These are phyloP conservation scores for Castanospermum australe DNA, from an alignment of 306 rosid species.

Conservation along the genomic window DNA sequence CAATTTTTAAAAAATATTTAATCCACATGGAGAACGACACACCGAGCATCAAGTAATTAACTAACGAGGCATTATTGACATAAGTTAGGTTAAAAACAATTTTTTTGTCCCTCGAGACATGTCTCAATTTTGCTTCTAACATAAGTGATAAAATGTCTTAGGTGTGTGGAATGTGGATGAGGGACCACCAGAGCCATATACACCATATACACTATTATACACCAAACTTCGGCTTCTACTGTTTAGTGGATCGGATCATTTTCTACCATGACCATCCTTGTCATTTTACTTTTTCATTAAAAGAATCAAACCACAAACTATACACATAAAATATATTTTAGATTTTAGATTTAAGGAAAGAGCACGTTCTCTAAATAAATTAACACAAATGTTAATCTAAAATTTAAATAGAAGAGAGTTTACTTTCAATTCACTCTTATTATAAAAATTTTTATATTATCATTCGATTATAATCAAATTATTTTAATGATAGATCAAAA, in stretches of 20 bases:
- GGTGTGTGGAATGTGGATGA: too few species aligned
- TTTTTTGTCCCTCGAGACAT: neutral
- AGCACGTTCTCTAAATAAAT: neutral
- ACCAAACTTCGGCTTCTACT: too few species aligned
- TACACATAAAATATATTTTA: neutral
- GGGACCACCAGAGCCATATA: too few species aligned
- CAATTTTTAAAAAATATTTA: neutral
- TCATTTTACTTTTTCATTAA: neutral
- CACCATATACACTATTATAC: too few species aligned
- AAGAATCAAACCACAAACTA: neutral
- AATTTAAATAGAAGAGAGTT: too few species aligned
- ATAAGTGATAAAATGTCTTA: too few species aligned
- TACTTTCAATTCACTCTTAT: too few species aligned
- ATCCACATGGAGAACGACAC: neutral
- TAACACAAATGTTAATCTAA: neutral
- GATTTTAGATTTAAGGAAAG: neutral
- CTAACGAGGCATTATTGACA: neutral
- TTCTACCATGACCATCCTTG: neutral
- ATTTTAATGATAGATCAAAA: too few species aligned
- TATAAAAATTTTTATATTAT: too few species aligned
- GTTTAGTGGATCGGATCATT: neutral
- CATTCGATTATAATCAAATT: too few species aligned
- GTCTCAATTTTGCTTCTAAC: neutral
- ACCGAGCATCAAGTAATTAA: neutral
- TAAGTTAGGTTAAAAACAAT: neutral